Evolutionary conservation across 1,284 basidiomycete species (phyloP).

Genomic region (Sutorius eximius): DNA sequence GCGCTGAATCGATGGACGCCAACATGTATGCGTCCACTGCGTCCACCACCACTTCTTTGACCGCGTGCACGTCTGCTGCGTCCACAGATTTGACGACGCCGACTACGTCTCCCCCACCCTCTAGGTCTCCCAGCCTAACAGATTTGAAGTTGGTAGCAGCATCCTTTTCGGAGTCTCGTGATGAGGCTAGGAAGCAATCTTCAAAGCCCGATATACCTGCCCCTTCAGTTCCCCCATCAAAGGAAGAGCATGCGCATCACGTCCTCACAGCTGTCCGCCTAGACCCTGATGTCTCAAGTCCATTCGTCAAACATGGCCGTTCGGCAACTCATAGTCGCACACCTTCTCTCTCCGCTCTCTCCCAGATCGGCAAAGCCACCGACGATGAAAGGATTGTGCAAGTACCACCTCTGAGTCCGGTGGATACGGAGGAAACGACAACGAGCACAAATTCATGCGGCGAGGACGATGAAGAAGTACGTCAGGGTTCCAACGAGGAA

Average conservation of each 20-base stretch:
- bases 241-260: conserved; percentile 25
- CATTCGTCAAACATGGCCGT: conserved; percentile 10
- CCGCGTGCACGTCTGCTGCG: conserved; percentile 22
- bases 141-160: conserved; percentile 18
- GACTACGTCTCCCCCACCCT: conserved; percentile 21
- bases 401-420: conserved; percentile 9
- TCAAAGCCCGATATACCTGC: not conserved
- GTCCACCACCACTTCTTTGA: conserved; percentile 28
- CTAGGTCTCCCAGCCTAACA: conserved; percentile 28
- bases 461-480: conserved; percentile 12
- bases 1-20: conserved; percentile 26
- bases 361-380: not conserved
- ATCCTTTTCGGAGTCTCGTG: not conserved
- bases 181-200: not conserved
- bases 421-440: conserved; percentile 13
- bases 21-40: conserved; percentile 26
- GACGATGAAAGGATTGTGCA: not conserved
- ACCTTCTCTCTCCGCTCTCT: not conserved
- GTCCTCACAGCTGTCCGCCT: conserved; percentile 26
- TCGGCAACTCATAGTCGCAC: not conserved
- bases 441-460: conserved; percentile 9
- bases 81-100: conserved; percentile 23
- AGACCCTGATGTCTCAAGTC: conserved; percentile 14
- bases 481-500: conserved; percentile 24
- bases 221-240: conserved; percentile 1